Base-by-base conservation (phyloP, 805 yeast genomes). In the Candida ulmi region DNA sequence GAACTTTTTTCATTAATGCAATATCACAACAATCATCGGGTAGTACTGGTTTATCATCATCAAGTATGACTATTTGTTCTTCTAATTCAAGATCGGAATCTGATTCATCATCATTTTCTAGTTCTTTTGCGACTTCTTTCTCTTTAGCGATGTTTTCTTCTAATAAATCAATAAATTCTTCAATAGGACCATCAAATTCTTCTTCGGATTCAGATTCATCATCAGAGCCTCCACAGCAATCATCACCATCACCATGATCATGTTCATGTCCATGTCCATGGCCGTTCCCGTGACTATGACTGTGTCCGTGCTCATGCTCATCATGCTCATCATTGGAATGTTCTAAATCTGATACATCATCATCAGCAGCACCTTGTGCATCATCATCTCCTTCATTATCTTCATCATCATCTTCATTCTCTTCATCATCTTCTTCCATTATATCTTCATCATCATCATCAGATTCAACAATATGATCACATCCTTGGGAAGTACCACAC, bases 1-100 rank as follows among this genome's bases (percentile, higher is more conserved):
- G 37, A 1, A 85, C 74, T 2, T 60, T 54, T 12, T 55, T 57
- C 16, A 68, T 64, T 2, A 81, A 52, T 0, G 75, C 68, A 12
- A 88, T 76, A 50, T 88, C 96, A 50, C 95, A 86, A 46, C 88
- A 80, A 42, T 76, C 74, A 38, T 70, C 72, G 2, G 74, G 65
- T 4, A 55, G 44, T 3, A 70, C 60, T 8, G 66, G 49, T 16
- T 70, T 72, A 1, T 51, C 59, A 21, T 54, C 52, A 24, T 50
- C 55, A 16, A 41, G 44, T 8, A 45, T 35, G 1, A 45, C 9
- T 11, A 30, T 17, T 13, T 31, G 26, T 11, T 31, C 25, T 31
- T 31, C 34, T 23, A 44, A 50, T 3, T 48, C 57, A 2, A 40
- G 51, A 12, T 40, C 45, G 3, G 58, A 58, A 11, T 56, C 60